Base-by-base conservation (phyloP, 129 eudicot species). In the Helianthus annuus region DNA sequence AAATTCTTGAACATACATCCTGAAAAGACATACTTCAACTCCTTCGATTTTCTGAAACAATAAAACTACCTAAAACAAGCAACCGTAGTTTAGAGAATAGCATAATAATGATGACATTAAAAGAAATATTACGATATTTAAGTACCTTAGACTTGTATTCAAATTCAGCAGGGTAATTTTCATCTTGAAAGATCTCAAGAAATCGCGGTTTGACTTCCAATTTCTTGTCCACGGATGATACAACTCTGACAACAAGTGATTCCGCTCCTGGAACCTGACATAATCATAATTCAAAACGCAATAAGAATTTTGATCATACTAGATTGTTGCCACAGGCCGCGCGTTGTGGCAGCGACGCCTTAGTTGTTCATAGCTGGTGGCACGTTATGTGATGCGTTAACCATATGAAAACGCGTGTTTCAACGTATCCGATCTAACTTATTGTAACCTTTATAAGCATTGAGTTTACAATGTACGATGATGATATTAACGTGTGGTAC, bases 1-100 rank as follows among this genome's bases (percentile, higher is more conserved):
- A 67, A 89, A 93, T 76, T 93, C 98, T 82, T 93, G 98, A 51
- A 93, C 97, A 81, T 90, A 93, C 98, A 93, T 93, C 75, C 98
- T 97, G 85, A 87, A 93, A 36, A 93, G 79, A 87, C 98, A 93
- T 56, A 93, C 98, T 87, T 93, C 98, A 24, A 93, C 98, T 39
- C 98, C 98, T 84, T 93, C 98, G 57, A 90, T 93, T 82, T 88
- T 90, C 83, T 93, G 98, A 69, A 93, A 93, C 64, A 93, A 70
- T 63, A 93, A 75, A 53, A 93, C 86, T 3, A 87, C 98, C 98
- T 93, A 85, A 55, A 76, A 48, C 64, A 77, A 64, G 55, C 70
- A 60, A 61, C 27, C 4, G 42, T 13, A 32, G 44, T 59, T 59
- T 59, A 59, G 65, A 59, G 65, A 59, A 27, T 59, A 42, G 4